Base-by-base conservation (phyloP, 192 early-diverging fungal genomes). In the Dissophora globulifera region DNA sequence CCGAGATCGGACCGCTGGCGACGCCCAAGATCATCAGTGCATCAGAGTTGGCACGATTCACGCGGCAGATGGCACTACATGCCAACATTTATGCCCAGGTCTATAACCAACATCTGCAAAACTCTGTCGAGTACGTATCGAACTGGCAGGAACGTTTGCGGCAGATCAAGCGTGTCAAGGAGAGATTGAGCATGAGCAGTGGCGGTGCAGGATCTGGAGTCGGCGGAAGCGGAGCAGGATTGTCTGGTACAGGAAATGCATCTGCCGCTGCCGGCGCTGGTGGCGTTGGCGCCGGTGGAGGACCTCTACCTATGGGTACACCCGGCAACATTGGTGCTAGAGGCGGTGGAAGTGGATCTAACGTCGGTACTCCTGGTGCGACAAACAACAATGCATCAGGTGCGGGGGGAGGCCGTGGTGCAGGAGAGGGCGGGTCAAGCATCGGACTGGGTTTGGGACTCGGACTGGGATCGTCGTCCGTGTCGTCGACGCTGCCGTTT, bases 31-130 rank as follows among this genome's bases (percentile, higher is more conserved):
- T 98, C 43, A 82, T 99, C 22, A 88, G 92, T 19, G 92, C 91
- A 19, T 81, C 79, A 6, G 86, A 88, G 26, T 71, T 99, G 38
- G 89, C 92, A 11, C 80, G 84, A 8, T 95, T 96, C 82, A 93
- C 95, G 10, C 81, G 95, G 17, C 87, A 92, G 67, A 80, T 94
- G 16, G 93, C 94, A 0, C 83, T 96, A 27, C 93, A 97, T 70
- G 91, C 92, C 26, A 95, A 95, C 51, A 90, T 97, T 51, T 90
- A 96, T 72, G 90, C 95, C 33, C 91, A 98, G 61, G 90, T 96
- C 8, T 96, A 91, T 55, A 78, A 83, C 22, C 87, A 90, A 66
- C 89, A 84, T 63, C 83, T 86, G n/a, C 84, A 83, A 35, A 82
- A 67, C 32, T 84, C 88, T 46, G 84, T 81, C 4, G 90, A 92